These are phyloP conservation scores for Lepidium didymum DNA, from an alignment of 345 rosid genomes.

Conservation along the genomic window DNA sequence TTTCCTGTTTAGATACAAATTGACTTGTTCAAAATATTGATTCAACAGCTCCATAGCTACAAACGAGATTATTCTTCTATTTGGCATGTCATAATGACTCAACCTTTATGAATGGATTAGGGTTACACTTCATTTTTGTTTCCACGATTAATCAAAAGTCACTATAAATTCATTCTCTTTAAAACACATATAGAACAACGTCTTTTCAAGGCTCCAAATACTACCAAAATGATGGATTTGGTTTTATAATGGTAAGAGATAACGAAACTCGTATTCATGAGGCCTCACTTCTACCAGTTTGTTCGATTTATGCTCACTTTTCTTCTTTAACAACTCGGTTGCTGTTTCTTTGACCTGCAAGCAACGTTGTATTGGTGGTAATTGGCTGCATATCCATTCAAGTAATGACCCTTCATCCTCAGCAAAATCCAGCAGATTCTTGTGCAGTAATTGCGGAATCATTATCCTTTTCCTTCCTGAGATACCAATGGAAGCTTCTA, in stretches of 20 bases:
- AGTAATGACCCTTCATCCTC: constrained; percentile 24
- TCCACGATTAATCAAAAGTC: neutral
- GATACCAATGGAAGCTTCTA: constrained; percentile 30
- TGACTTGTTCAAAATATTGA: no score
- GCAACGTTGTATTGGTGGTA: constrained; percentile 31
- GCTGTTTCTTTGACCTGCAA: constrained; percentile 27
- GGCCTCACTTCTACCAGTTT: constrained; percentile 26
- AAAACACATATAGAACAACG: neutral
- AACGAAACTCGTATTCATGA: constrained; percentile 32
- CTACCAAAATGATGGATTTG: neutral
- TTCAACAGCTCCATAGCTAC: neutral
- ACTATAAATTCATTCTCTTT: neutral
- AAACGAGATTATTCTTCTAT: neutral
- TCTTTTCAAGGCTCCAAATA: neutral
- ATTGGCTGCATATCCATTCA: constrained; percentile 29
- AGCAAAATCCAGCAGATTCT: constrained; percentile 18
- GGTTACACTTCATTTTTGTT: neutral
- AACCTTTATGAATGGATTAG: neutral
- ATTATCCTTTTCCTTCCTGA: constrained; percentile 23
- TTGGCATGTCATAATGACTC: neutral
- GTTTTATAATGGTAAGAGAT: constrained; percentile 17
- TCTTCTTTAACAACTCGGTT: constrained; percentile 20
- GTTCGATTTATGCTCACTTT: neutral
- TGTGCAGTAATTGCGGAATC: constrained; percentile 18
- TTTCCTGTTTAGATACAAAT: neutral